phyloP scores from a whole-genome alignment of 805 yeast species.

The Yamadazyma phyllophila region DNA sequence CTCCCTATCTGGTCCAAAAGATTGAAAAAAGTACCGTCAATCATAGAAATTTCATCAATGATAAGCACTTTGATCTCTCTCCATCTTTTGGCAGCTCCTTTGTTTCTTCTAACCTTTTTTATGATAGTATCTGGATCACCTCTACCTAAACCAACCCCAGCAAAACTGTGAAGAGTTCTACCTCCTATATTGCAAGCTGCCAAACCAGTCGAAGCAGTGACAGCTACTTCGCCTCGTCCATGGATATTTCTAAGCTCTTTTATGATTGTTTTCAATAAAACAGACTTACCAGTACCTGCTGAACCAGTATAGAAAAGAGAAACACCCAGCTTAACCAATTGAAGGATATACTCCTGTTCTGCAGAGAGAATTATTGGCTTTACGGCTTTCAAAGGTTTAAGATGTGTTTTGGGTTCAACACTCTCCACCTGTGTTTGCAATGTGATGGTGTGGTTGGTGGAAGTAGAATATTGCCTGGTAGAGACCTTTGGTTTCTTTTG shows the following conservation, averaged over 20 bases:
- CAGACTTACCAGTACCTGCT: conserved; percentile 98
- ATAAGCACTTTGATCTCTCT: conserved; percentile 53
- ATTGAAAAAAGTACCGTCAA: conserved; percentile 65
- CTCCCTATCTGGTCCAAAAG: conserved; percentile 62
- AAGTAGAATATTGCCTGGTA: conserved; percentile 7
- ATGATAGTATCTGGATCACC: conserved; percentile 48
- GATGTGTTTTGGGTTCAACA: background rate
- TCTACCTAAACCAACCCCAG: conserved; percentile 74
- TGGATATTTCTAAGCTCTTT: conserved; percentile 47
- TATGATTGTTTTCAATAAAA: conserved; percentile 66
- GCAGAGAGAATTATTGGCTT: conserved; percentile 37
- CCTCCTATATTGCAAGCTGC: conserved; percentile 86
- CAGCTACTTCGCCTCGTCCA: conserved; percentile 55
- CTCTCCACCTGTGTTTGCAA: conserved; percentile 13
- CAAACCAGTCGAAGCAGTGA: conserved; percentile 82
- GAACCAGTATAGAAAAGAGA: conserved; percentile 93
- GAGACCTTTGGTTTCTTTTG: background rate
- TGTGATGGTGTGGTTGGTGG: conserved; percentile 9
- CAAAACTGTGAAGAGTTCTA: conserved; percentile 68
- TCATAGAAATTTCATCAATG: conserved; percentile 80
- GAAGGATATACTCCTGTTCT: conserved; percentile 67
- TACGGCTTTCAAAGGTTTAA: conserved; percentile 24
- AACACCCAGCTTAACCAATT: conserved; percentile 59
- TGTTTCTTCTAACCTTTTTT: conserved; percentile 52
- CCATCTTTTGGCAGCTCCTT: conserved; percentile 56